These are phyloP conservation scores for Acephala macrosclerotiorum DNA, from an alignment of 2,329 filamentous ascomycete species.

Conservation along the genomic window DNA sequence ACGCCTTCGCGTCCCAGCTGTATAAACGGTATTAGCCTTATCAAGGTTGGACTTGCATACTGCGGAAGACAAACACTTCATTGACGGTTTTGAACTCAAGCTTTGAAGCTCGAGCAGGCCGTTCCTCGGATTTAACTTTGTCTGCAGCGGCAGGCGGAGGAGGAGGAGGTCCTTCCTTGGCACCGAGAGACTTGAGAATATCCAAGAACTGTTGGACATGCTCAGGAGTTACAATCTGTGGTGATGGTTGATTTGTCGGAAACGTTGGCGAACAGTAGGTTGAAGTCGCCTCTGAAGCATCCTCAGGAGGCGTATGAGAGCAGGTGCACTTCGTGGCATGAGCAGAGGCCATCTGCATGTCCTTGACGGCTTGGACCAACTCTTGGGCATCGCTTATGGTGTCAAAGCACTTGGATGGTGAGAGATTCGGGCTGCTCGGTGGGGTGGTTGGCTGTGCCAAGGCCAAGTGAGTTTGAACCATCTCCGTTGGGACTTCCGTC, in stretches of 20 bases:
- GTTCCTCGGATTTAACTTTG: slow-evolving; percentile 16
- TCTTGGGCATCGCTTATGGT: slow-evolving; percentile 26
- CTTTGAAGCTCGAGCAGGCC: slow-evolving; percentile 29
- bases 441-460: slow-evolving; percentile 7
- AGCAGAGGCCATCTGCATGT: slow-evolving; percentile 29
- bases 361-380: slow-evolving; percentile 24
- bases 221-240: slow-evolving; percentile 22
- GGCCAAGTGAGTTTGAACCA: slow-evolving; percentile 21
- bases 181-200: slow-evolving; percentile 27
- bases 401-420: slow-evolving; percentile 19
- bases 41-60: slow-evolving; percentile 9
- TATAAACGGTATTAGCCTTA: slow-evolving; percentile 16
- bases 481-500: slow-evolving; percentile 28
- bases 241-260: slow-evolving; percentile 1
- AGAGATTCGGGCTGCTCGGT: slow-evolving; percentile 26
- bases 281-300: too few species aligned
- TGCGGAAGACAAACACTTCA: slow-evolving; percentile 31
- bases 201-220: slow-evolving; percentile 15
- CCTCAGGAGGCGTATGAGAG: too few species aligned
- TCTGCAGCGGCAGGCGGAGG: slow-evolving; percentile 11
- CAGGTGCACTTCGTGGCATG: background rate
- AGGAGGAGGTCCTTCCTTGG: slow-evolving; percentile 2
- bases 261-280: too few species aligned
- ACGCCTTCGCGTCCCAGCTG: slow-evolving; percentile 36
- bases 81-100: slow-evolving; percentile 33